A percentile compares a stretch with the other conserved stretches of the same genome.
Evolutionary conservation across 164 flowering plant species (phyloP).

Genomic region (Nymphaea colorata): DNA sequence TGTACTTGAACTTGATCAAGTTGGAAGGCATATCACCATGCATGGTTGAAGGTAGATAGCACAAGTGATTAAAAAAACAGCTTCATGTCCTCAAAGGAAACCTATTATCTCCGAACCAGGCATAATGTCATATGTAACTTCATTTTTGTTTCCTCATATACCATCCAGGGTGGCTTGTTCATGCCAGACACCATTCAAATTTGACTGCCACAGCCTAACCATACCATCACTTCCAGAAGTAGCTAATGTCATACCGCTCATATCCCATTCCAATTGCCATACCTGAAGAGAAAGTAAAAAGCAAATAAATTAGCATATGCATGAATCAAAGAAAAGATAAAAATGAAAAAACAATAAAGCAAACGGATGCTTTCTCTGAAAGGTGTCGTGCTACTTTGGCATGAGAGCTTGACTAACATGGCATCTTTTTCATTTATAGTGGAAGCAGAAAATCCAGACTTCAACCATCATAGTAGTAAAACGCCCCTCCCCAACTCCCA

Average conservation of each 20-base stretch:
- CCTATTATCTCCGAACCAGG: not conserved
- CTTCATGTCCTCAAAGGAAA: not conserved
- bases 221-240: slow-evolving; percentile 63
- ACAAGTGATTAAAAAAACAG: not conserved
- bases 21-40: not conserved
- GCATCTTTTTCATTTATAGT: too few species aligned
- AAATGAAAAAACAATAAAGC: too few species aligned
- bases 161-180: slow-evolving; percentile 55
- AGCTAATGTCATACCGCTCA: slow-evolving; percentile 95
- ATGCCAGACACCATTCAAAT: slow-evolving; percentile 84
- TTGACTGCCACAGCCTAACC: slow-evolving; percentile 78
- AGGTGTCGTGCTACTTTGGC: too few species aligned
- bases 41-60: not conserved
- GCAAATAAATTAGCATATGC: not conserved
- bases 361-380: too few species aligned
- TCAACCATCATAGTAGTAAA: too few species aligned
- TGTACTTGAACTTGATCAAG: not conserved
- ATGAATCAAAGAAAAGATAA: too few species aligned
- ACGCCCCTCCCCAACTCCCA: too few species aligned
- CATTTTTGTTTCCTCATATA: not conserved
- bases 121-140: not conserved
- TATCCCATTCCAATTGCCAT: slow-evolving; percentile 97
- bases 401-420: too few species aligned
- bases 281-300: slow-evolving; percentile 30
- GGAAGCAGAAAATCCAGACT: too few species aligned